phyloP scores from a whole-genome alignment of 108 stramenopile genomes.

The Schizochytrium sp. region DNA sequence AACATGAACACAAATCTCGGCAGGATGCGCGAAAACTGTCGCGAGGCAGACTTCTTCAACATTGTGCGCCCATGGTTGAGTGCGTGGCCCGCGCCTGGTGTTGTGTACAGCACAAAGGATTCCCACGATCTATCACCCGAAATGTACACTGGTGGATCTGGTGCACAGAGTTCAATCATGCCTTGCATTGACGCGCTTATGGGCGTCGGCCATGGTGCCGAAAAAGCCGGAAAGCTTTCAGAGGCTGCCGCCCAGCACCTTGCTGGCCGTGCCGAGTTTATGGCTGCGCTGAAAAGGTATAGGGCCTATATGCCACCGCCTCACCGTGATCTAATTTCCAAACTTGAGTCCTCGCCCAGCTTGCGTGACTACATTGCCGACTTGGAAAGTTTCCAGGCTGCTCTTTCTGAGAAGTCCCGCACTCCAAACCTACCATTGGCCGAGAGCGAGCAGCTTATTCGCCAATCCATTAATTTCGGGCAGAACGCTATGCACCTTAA shows the following conservation, averaged over 20 bases:
- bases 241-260: neutral
- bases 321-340: neutral
- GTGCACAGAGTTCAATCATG: constrained; percentile 56
- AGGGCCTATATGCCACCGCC: constrained; percentile 38
- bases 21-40: constrained; percentile 27
- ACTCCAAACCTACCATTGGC: neutral
- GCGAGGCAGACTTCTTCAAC: constrained; percentile 26
- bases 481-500: constrained; percentile 5
- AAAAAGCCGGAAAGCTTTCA: neutral
- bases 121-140: constrained; percentile 6
- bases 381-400: neutral
- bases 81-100: constrained; percentile 42
- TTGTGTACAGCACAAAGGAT: constrained; percentile 40
- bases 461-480: neutral
- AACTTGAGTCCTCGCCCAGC: neutral
- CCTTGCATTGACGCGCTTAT: constrained; percentile 39
- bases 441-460: neutral
- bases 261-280: neutral
- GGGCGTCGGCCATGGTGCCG: constrained; percentile 11
- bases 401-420: neutral
- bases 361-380: neutral
- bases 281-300: constrained; percentile 24
- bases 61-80: neutral
- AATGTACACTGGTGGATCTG: constrained; percentile 46
- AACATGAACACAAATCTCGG: neutral